Base-by-base conservation (phyloP, 208 protist species). In the Tritrichomonas foetus region DNA sequence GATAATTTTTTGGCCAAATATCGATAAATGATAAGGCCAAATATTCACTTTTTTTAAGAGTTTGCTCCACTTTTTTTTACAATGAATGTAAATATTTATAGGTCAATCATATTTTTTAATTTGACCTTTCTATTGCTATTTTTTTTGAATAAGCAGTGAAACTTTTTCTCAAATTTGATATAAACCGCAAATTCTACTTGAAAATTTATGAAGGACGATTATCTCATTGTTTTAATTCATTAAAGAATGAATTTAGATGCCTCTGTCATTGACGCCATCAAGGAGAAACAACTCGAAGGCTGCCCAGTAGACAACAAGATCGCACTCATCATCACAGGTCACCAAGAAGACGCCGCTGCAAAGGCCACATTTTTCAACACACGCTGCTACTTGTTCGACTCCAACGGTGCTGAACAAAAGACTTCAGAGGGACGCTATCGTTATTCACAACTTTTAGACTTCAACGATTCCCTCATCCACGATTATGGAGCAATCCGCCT, bases 401-500 rank as follows among this genome's bases (percentile, higher is more conserved):
- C 44, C 20, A n/a, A n/a, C n/a, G 78, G 78, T 36, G 13, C 30
- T 16, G 78, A 57, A n/a, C 22, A 33, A 33, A 89, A 89, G 30
- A 27, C 47, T 20, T 47, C 78, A 20, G 41, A 89, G n/a, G 47
- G 13, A 57, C 9, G 47, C 1, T 89, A 89, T 27, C 78, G 78
- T 47, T 89, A 89, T 89, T 53, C 41, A 25, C 78, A 89, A 39
- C 78, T 89, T 39, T 33, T 89, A 27, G 78, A 89, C 53, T 89
- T 89, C 44, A 89, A 89, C 47, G 78, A 89, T 57, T n/a, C 25
- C 22, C 47, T 89, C 27, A 89, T 89, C 27, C 41, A 57, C 27
- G 47, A 89, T 47, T 89, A 89, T 57, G 78, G 78, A 16, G 47
- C 41, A 33, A 89, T 89, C 30, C 41, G 78, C 20, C 16, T 89